Evolutionary conservation across 495 filamentous ascomycete genomes (phyloP).

Genomic region (Aspergillus saccharolyticus): DNA sequence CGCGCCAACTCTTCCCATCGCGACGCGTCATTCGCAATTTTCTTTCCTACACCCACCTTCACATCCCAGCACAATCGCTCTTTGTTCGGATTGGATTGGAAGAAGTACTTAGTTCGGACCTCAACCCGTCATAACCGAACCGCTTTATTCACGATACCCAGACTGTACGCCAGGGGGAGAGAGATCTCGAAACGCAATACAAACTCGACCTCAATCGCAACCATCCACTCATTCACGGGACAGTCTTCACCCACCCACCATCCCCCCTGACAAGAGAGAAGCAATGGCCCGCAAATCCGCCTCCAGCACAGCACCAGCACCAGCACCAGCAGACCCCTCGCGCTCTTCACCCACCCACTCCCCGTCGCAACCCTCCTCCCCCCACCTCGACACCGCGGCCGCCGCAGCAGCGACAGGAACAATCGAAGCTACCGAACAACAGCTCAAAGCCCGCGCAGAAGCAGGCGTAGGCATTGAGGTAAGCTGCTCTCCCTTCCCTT

Average conservation of each 20-base stretch:
- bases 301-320: background rate
- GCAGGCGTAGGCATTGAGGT: constrained; percentile 42
- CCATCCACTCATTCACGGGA: background rate
- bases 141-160: too few species aligned
- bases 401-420: constrained; percentile 9
- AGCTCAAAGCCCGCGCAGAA: constrained; percentile 42
- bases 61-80: too few species aligned
- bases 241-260: background rate
- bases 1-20: background rate
- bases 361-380: background rate
- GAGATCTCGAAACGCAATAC: too few species aligned
- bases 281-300: constrained; percentile 19
- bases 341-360: background rate
- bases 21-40: constrained; percentile 7
- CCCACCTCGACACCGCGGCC: constrained; percentile 4
- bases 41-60: background rate
- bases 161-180: too few species aligned
- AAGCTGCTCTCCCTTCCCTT: constrained; percentile 6
- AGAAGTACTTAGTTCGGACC: too few species aligned
- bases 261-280: background rate
- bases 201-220: background rate
- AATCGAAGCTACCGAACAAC: constrained; percentile 42
- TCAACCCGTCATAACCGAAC: too few species aligned
- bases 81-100: too few species aligned
- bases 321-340: background rate